Evolutionary conservation across 345 rosid species (phyloP).

Genomic region (Euclidium syriacum): DNA sequence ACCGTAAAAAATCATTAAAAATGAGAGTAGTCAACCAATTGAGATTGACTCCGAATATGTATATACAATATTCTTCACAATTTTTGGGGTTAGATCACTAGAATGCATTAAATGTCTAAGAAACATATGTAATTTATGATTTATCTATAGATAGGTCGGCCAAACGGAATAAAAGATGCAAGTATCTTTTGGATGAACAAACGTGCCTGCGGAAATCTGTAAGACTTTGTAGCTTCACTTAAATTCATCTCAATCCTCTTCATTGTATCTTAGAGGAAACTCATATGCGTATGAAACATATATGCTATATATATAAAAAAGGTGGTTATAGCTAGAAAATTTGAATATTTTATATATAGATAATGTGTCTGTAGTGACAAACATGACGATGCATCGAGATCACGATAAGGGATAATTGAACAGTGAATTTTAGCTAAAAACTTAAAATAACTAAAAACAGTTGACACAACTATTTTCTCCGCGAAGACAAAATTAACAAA

Average conservation of each 20-base stretch:
- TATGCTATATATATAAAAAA: background rate
- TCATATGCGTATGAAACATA: background rate
- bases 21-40: background rate
- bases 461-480: slow-evolving; percentile 26
- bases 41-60: background rate
- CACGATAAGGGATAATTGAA: slow-evolving; percentile 19
- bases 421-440: slow-evolving; percentile 22
- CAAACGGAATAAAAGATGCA: background rate
- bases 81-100: background rate
- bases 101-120: background rate
- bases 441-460: slow-evolving; percentile 16
- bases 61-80: background rate
- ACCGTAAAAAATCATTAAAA: background rate
- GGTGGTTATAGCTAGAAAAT: background rate
- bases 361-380: slow-evolving; percentile 27
- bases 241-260: background rate
- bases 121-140: background rate
- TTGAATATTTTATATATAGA: background rate
- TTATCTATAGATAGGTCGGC: background rate
- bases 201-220: background rate
- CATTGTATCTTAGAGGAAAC: background rate
- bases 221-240: background rate
- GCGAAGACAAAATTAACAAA: slow-evolving; percentile 11
- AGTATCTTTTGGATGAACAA: background rate
- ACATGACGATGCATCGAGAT: slow-evolving; percentile 26